Conservation (phyloP, 352 stramenopile species). For the Achlya hypogyna region DNA sequence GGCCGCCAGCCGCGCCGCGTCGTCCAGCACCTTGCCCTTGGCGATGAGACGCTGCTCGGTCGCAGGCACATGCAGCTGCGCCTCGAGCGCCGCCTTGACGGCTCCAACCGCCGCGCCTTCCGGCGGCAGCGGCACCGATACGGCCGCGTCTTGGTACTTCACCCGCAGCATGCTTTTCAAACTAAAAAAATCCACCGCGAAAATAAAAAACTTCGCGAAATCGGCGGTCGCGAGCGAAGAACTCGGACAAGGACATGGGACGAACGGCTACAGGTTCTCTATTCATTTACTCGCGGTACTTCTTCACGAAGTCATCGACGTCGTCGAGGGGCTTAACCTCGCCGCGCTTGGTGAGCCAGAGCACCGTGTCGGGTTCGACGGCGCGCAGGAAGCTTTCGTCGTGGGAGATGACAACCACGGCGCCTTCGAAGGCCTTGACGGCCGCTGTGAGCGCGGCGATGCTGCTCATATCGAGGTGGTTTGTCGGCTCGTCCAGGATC, state of each 20-base stretch:
- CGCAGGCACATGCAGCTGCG: background rate
- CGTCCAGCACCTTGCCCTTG: constrained; percentile 8
- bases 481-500: constrained; percentile 77
- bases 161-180: background rate
- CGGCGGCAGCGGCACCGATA: background rate
- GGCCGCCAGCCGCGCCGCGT: background rate
- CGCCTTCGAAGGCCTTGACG: constrained; percentile 41
- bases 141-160: background rate
- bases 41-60: constrained; percentile 5
- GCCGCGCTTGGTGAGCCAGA: constrained; percentile 19
- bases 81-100: background rate
- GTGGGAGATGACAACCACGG: constrained; percentile 56
- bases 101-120: background rate
- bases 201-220: background rate
- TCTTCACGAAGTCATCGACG: constrained; percentile 10
- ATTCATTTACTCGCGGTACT: constrained; percentile 12
- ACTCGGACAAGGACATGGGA: background rate
- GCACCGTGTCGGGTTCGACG: background rate
- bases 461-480: constrained; percentile 68
- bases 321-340: constrained; percentile 13
- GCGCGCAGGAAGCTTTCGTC: constrained; percentile 42
- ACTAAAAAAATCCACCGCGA: too few species aligned
- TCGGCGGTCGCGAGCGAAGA: background rate
- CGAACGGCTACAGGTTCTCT: background rate
- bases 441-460: constrained; percentile 43